These are phyloP conservation scores for Crithidia mellificae DNA, from an alignment of 208 protist genomes.

Conservation along the genomic window DNA sequence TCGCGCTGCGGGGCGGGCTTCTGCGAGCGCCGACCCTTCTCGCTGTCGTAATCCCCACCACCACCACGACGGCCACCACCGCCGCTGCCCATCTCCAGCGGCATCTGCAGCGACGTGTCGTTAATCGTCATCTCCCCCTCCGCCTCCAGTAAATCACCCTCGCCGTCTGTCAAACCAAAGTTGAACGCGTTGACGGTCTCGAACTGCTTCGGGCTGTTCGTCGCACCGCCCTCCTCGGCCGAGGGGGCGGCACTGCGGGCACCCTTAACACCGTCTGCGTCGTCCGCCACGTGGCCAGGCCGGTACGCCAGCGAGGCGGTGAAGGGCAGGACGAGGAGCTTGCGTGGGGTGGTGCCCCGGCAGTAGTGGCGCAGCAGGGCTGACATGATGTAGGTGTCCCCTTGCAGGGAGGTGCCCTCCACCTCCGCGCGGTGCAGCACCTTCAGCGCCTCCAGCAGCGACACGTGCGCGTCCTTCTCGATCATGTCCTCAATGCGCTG, in stretches of 20 bases:
- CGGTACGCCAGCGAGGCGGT: slow-evolving; percentile 46
- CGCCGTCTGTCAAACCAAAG: slow-evolving; percentile 29
- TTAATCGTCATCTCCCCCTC: slow-evolving; percentile 20
- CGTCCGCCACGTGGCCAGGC: slow-evolving; percentile 29
- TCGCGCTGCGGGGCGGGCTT: slow-evolving; percentile 17
- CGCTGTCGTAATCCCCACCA: slow-evolving; percentile 20
- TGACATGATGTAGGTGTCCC: slow-evolving; percentile 66
- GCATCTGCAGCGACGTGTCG: slow-evolving; percentile 17
- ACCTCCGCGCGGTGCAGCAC: slow-evolving; percentile 79
- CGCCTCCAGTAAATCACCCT: slow-evolving; percentile 43
- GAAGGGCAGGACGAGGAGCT: slow-evolving; percentile 54
- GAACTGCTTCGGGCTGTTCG: not conserved
- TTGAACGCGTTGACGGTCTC: slow-evolving; percentile 38
- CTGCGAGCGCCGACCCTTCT: slow-evolving; percentile 21
- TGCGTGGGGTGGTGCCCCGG: slow-evolving; percentile 56
- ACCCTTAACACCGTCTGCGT: not conserved
- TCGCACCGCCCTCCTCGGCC: not conserved
- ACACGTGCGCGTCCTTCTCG: slow-evolving; percentile 32
- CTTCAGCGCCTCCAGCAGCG: slow-evolving; percentile 75
- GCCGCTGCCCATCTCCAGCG: not conserved
- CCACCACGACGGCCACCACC: slow-evolving; percentile 12
- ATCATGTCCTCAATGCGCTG: slow-evolving; percentile 64
- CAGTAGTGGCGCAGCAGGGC: slow-evolving; percentile 68
- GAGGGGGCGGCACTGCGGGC: not conserved
- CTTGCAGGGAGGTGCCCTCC: slow-evolving; percentile 74